Conservation (phyloP, 805 yeast genomes). For the Zygosaccharomyces bailii region DNA sequence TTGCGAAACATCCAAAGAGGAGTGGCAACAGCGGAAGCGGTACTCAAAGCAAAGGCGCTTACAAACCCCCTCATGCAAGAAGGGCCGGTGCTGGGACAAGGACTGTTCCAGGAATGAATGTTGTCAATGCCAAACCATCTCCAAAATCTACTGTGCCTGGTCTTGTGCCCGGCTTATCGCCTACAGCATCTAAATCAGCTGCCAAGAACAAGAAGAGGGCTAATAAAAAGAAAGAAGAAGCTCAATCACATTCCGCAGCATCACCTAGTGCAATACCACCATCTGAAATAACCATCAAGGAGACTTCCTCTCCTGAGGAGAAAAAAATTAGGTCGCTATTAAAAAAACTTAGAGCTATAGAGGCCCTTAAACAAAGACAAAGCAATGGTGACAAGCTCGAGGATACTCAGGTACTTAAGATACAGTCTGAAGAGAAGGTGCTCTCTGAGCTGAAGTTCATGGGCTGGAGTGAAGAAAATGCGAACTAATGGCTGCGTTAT, state of each 20-base stretch:
- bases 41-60: slow-evolving; percentile 70
- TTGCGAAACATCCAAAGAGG: slow-evolving; percentile 38
- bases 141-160: slow-evolving; percentile 53
- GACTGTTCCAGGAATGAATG: slow-evolving; percentile 23
- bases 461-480: slow-evolving; percentile 58
- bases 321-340: slow-evolving; percentile 86
- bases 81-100: slow-evolving; percentile 40
- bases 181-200: slow-evolving; percentile 49
- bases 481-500: not conserved
- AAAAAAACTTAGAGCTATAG: slow-evolving; percentile 95
- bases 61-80: slow-evolving; percentile 96
- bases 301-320: slow-evolving; percentile 70
- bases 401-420: slow-evolving; percentile 88
- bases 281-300: slow-evolving; percentile 14
- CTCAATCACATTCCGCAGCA: slow-evolving; percentile 16
- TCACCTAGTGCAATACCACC: slow-evolving; percentile 14
- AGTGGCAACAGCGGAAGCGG: slow-evolving; percentile 22
- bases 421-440: slow-evolving; percentile 79
- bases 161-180: slow-evolving; percentile 10
- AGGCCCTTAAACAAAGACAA: slow-evolving; percentile 80
- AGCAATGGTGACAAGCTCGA: slow-evolving; percentile 81
- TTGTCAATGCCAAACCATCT: slow-evolving; percentile 28
- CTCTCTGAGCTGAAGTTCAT: slow-evolving; percentile 67
- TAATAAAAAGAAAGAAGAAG: slow-evolving; percentile 42
- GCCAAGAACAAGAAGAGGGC: slow-evolving; percentile 74